Base-by-base conservation (phyloP, 306 rosid species). In the Sicyos edulis region DNA sequence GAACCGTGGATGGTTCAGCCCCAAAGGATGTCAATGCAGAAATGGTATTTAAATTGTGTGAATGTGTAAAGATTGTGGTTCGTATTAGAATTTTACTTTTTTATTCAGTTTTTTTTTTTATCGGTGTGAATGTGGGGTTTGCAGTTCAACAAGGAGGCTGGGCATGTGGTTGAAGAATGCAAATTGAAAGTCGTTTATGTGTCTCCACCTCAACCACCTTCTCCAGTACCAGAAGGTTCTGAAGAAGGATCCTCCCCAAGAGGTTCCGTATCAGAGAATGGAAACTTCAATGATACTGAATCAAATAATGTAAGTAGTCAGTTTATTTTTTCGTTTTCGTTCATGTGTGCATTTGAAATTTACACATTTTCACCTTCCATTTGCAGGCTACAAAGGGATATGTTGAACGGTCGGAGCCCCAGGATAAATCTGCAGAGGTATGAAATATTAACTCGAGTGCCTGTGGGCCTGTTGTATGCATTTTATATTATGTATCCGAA, bases 231-330 rank as follows among this genome's bases (percentile, higher is more conserved):
- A 16, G 97, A 92, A 88, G 92, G 88, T 74, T 92, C 95, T 21
- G 97, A 89, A 80, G 97, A 92, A 81, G 96, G 84, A 34, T 92
- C 95, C 49, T 92, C 97, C 0, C 97, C 97, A 3, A 83, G 91
- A 81, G 95, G 79, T 76, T 89, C 89, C 54, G 44, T 86, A 66
- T 78, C 92, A 2, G 96, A 89, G 72, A 92, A 92, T 75, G 93
- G 90, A 80, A 86, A 75, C 76, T 69, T 22, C 72, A 80, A 67
- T 59, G 84, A 83, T 73, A 17, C 86, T 20, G 97, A 86, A 20
- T 82, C 86, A 26, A 10, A 81, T 3, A 80, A 64, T 62, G 96
- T 93, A 82, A 82, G 96, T 86, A 59, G 78, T 7, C 2, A 2
- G 47, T 59, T 70, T 73, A 42, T 75, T 47, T 62, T 8, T 42